Evolutionary conservation across 2,329 filamentous ascomycete species (phyloP).

Genomic region (Xylaria sp.): DNA sequence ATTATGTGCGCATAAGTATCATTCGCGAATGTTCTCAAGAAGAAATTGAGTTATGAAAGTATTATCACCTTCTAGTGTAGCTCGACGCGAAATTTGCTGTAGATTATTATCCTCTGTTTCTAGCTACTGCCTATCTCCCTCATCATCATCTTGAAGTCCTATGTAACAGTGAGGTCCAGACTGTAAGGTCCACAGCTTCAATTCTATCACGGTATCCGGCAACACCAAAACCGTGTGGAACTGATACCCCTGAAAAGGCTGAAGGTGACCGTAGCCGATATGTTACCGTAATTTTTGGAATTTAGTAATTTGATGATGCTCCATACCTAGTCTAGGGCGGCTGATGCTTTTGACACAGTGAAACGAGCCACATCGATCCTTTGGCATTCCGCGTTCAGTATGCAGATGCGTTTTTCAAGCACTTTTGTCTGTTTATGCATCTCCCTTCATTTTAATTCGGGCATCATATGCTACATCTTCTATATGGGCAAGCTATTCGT

Average conservation of each 20-base stretch:
- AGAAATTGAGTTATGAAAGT: neutral
- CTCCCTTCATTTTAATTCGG: neutral
- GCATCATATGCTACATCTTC: neutral
- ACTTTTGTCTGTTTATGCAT: neutral
- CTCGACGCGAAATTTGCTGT: neutral
- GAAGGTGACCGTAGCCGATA: no score
- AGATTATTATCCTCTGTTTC: neutral
- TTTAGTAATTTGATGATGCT: neutral
- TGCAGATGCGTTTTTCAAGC: neutral
- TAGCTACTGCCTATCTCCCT: neutral
- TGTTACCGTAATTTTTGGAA: no score
- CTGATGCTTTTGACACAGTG: neutral
- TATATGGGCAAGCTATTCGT: constrained; percentile 62
- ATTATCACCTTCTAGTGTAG: no score
- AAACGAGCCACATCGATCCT: neutral
- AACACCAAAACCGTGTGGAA: no score
- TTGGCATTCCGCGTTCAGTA: neutral
- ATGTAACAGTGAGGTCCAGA: no score
- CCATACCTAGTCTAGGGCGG: neutral
- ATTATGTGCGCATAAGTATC: no score
- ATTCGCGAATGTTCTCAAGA: neutral
- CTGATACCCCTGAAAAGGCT: no score
- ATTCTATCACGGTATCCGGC: no score
- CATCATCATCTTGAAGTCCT: neutral
- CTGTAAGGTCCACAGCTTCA: no score